These are phyloP conservation scores for Aspergillus alliaceus DNA, from an alignment of 2,329 filamentous ascomycete genomes.

Conservation along the genomic window DNA sequence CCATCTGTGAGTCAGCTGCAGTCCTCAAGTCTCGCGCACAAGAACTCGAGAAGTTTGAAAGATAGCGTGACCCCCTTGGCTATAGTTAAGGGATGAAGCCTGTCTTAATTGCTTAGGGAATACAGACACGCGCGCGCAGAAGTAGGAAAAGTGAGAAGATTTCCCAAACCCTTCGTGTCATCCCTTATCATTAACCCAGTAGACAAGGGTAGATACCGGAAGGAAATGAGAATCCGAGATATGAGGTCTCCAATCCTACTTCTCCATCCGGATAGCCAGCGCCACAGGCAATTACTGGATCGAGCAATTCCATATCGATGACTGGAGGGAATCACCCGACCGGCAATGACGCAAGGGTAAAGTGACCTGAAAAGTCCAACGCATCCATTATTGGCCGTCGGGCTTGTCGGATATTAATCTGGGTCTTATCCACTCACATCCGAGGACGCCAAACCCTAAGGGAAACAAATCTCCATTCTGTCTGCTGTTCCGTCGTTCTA, in stretches of 20 bases:
- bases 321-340: neutral
- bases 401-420: conserved; percentile 12
- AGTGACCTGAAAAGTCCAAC: neutral
- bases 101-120: too few relatives aligned
- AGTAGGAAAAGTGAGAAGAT: neutral
- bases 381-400: conserved; percentile 1
- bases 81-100: neutral
- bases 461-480: neutral
- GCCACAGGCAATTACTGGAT: neutral
- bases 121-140: neutral
- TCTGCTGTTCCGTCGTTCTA: neutral
- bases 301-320: neutral
- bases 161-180: neutral
- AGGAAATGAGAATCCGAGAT: neutral
- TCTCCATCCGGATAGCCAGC: neutral
- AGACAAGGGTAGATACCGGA: neutral
- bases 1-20: conserved; percentile 14
- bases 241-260: conserved; percentile 1
- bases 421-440: conserved; percentile 7
- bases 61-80: neutral
- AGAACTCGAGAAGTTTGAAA: conserved; percentile 3
- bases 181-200: neutral
- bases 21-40: conserved; percentile 17
- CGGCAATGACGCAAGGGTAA: conserved; percentile 10
- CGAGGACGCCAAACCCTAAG: neutral